Evolutionary conservation across 1,139 yeast genomes (phyloP), one percentile per base, ranked within the genome.

Genomic region (Yamadazyma friedrichii): DNA sequence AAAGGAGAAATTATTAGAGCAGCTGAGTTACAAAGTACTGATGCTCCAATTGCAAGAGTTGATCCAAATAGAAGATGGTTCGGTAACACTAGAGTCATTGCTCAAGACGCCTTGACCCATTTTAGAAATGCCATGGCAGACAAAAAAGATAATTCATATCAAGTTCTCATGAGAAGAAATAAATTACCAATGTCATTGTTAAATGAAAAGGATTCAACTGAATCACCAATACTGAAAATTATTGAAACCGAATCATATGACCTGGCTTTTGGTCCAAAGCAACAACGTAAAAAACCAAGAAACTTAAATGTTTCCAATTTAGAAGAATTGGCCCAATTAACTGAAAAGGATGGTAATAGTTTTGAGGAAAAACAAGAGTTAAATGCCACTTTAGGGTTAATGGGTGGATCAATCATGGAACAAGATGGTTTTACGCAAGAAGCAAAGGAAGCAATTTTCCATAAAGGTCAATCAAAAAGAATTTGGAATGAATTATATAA

Each of bases 41-140:
- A 89, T 50, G 76, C 88, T 27, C 98, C 98, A 15, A 80, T 75
- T 49, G 98, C 98, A 1, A 76, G 98, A 51, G 95, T 93, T 35
- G 96, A 88, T 59, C 98, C 98, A 4, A 91, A 93, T 62, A 80
- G 96, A 61, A 81, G 93, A 57, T 93, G 98, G 98, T 94, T 93
- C 60, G 97, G 97, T 40, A 93, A 89, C 65, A 89, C 98, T 22
- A 80, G 98, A 57, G 98, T 93, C 35, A 93, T 93, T 58, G 93
- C 97, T 2, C 98, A 93, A 61, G 97, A 94, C 70, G 96, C 98
- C 1, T 72, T 93, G 58, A 73, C 86, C 33, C 98, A 93, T 67
- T 93, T 93, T 67, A 78, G 98, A 62, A 94, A 88, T 54, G 97
- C 97, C 6, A 76, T 93, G 72, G 95, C 95, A 39, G 96, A 86